Evolutionary conservation across 495 filamentous ascomycete species (phyloP).

Genomic region (Friedmanniomyces simplex): DNA sequence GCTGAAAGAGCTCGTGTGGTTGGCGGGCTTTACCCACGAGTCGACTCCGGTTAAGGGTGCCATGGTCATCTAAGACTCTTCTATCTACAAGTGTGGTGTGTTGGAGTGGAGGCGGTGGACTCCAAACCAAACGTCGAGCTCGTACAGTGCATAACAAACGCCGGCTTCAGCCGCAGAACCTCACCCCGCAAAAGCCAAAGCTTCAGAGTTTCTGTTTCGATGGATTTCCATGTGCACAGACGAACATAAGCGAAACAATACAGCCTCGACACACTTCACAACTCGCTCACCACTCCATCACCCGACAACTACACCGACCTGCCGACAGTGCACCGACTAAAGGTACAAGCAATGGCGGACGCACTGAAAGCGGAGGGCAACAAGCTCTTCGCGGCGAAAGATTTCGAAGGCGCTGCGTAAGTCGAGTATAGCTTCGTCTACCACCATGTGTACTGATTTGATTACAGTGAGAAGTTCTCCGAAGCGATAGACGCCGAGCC

Average conservation of each 20-base stretch:
- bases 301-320: neutral
- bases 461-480: slow-evolving; percentile 74
- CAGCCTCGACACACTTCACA: too few species aligned
- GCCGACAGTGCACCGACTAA: neutral
- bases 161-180: neutral
- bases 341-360: slow-evolving; percentile 30
- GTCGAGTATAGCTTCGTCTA: slow-evolving; percentile 25
- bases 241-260: neutral
- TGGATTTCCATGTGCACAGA: neutral
- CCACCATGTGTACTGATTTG: neutral
- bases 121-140: too few species aligned
- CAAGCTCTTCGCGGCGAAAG: slow-evolving; percentile 92
- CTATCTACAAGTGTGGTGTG: too few species aligned
- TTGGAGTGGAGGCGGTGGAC: too few species aligned
- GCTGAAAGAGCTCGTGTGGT: slow-evolving; percentile 8
- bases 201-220: neutral
- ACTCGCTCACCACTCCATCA: neutral
- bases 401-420: slow-evolving; percentile 92
- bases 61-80: too few species aligned
- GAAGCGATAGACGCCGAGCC: slow-evolving; percentile 86
- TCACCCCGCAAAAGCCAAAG: neutral
- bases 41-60: too few species aligned
- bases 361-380: slow-evolving; percentile 91
- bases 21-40: neutral
- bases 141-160: too few species aligned